Evolutionary conservation across 129 eudicot genomes (phyloP), one percentile per base, ranked within the genome.

Genomic region (Pseudognaphalium luteoalbum): DNA sequence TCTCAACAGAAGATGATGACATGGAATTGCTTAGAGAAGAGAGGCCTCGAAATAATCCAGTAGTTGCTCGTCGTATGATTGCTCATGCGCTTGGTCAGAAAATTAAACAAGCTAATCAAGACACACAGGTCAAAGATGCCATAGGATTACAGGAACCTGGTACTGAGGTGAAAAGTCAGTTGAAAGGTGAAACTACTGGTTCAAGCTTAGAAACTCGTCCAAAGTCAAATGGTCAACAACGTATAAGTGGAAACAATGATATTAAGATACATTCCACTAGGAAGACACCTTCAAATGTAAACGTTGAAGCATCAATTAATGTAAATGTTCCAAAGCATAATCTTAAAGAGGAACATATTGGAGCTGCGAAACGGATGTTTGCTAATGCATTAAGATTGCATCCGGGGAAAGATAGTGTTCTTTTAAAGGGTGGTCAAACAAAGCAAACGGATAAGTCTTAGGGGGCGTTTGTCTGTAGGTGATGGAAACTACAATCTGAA

Each of bases 1-100:
- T 88, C 69, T 82, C 91, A 25, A 75, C 75, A 33, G 87, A 82
- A 71, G 81, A 78, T 35, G 78, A 66, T 57, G 88, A 65, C 70
- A 73, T 71, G 30, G 85, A 73, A 52, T 78, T 41, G 29, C 57
- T 52, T 10, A 69, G 44, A 39, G 83, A 82, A 85, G 87, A 85
- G 73, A 84, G 88, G 68, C 99, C 96, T 58, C 76, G 75, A 60
- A 74, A 83, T 20, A 82, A 85, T 85, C 97, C 97, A 47, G 83
- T 81, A 6, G 95, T 91, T 80, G 99, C 99, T 20, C 99, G 89
- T 21, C 97, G 99, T 68, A 95, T 95, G 99, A 95, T 95, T 51
- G 91, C 92, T 62, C 99, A 84, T 80, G 97, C 99, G 17, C 92
- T 95, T 69, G 97, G 99, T 20, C 84, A 89, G 39, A 84, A 66